Evolutionary conservation across 2,329 filamentous ascomycete species (phyloP), one percentile per base, ranked within the genome.

Genomic region (Aureobasidium melanogenum): DNA sequence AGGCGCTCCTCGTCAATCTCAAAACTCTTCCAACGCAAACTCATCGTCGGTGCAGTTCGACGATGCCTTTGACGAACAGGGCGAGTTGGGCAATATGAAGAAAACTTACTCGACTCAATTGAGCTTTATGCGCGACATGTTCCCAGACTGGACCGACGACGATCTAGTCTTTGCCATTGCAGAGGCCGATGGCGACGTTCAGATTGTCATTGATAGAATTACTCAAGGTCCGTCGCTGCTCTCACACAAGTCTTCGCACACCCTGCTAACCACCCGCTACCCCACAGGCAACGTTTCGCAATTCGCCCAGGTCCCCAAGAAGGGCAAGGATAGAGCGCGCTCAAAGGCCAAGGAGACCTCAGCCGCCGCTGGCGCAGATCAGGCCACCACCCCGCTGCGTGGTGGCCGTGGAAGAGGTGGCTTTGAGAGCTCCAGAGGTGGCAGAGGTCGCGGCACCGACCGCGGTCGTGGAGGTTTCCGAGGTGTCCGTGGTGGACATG

Each of bases 101-200:
- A 91, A 90, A 81, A 86, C 89, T 75, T 94, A 96, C 73, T 84
- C 88, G 70, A 79, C 80, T 71, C 89, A 93, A 78, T 84, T 96
- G 69, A 81, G 81, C 64, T 85, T 87, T 70, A 86, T 99, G 74
- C 91, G 90, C 79, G 92, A 96, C 75, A 87, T 97, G 79, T 97
- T 96, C 79, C 86, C 90, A 63, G 88, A 91, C 76, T 97, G 93
- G 94, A 93, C 91, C 69, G 90, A 96, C 71, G 90, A 92, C 75
- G 93, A 97, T 75, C 85, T 97, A 66, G 85, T 97, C 66, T 94
- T 94, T 74, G 92, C 92, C 64, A 82, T 99, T 63, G 86, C 96
- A 75, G 94, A 99, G 80, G 88, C 87, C 61, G 84, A 89, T 69
- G 89, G 89, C 69, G 88, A 81, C 75, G 80, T 91, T 70, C 83